These are phyloP conservation scores for Lachancea quebecensis DNA, from an alignment of 805 yeast genomes.

Conservation along the genomic window DNA sequence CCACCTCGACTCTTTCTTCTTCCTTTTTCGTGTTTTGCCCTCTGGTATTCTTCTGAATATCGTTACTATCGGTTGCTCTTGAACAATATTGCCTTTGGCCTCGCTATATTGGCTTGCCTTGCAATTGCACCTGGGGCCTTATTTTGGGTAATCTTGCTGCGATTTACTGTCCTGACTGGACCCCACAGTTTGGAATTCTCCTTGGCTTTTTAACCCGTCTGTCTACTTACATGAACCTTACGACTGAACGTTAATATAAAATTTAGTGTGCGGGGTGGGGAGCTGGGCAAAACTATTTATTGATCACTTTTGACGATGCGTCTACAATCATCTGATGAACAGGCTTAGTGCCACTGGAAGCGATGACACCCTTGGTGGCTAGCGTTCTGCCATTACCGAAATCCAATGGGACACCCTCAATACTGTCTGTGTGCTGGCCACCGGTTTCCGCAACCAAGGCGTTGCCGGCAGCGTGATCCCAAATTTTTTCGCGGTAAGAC, in stretches of 20 bases:
- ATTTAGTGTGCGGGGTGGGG: too few species aligned
- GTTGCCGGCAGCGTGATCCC: slow-evolving; percentile 99
- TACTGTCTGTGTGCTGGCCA: slow-evolving; percentile 75
- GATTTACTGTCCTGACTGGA: too few species aligned
- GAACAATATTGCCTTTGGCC: too few species aligned
- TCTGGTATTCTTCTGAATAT: too few species aligned
- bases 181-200: too few species aligned
- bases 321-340: slow-evolving; percentile 24
- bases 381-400: slow-evolving; percentile 83
- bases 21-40: not conserved
- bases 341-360: slow-evolving; percentile 42
- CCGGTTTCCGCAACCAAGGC: slow-evolving; percentile 84
- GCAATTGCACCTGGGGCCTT: too few species aligned
- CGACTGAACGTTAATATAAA: too few species aligned
- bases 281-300: not conserved
- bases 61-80: not conserved
- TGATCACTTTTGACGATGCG: slow-evolving; percentile 21
- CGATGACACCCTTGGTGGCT: slow-evolving; percentile 85
- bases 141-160: too few species aligned
- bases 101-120: too few species aligned
- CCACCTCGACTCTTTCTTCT: not conserved
- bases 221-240: too few species aligned
- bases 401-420: slow-evolving; percentile 64
- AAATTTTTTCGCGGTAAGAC: slow-evolving; percentile 82
- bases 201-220: too few species aligned